Evolutionary conservation across 2,329 filamentous ascomycete species (phyloP).

Genomic region (Pseudopyrenochaeta lycopersici): DNA sequence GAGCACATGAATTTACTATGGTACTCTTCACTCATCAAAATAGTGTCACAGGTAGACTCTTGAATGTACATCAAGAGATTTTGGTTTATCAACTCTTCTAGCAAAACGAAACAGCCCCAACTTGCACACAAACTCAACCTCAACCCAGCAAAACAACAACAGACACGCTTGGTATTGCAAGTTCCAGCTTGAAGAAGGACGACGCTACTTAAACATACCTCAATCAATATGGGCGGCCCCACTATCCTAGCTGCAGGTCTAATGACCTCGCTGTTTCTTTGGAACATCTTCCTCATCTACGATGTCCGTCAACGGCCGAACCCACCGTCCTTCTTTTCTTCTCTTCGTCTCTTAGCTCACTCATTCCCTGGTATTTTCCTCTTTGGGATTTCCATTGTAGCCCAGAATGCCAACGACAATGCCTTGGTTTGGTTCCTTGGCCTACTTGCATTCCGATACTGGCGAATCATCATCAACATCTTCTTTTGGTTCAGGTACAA

Average conservation of each 20-base stretch:
- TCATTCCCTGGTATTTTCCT: conserved; percentile 13
- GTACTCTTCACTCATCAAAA: not conserved
- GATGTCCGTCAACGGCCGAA: conserved; percentile 6
- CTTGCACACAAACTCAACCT: not conserved
- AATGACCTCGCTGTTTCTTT: not conserved
- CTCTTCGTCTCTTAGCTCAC: conserved; percentile 19
- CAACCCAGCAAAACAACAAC: not conserved
- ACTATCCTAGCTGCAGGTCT: not conserved
- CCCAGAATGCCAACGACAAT: conserved; percentile 4
- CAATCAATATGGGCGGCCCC: not conserved
- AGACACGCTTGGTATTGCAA: not conserved
- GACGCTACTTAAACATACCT: not conserved
- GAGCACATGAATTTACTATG: not conserved
- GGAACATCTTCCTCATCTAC: conserved; percentile 15
- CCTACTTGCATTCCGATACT: conserved; percentile 29
- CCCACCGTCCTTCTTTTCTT: not conserved
- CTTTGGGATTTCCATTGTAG: conserved; percentile 1
- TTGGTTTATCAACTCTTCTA: not conserved
- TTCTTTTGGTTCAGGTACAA: conserved; percentile 29
- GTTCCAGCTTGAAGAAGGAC: not conserved
- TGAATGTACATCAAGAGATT: not conserved
- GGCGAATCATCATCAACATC: conserved; percentile 21
- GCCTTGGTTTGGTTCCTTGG: conserved; percentile 19
- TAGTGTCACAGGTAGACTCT: not conserved
- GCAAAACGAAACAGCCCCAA: not conserved